Evolutionary conservation across 148 eudicot genomes (phyloP).

Genomic region (Amaranthus hypochondriacus): DNA sequence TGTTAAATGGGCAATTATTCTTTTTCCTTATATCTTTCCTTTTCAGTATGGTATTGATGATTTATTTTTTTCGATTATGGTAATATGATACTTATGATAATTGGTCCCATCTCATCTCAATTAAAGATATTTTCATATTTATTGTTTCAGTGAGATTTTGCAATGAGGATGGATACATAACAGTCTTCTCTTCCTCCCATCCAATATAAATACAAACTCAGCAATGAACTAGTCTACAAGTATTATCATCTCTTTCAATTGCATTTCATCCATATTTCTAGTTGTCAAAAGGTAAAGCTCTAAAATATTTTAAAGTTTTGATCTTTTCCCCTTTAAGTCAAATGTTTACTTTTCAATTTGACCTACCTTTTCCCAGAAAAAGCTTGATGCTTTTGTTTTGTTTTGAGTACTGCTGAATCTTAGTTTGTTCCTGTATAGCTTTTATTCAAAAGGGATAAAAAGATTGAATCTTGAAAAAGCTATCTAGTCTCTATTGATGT

Average conservation of each 20-base stretch:
- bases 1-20: background rate
- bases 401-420: constrained; percentile 11
- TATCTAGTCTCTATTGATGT: constrained; percentile 18
- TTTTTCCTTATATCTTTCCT: background rate
- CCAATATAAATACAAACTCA: too few species aligned
- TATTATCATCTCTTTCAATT: background rate
- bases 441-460: constrained; percentile 7
- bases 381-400: background rate
- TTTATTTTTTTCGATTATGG: too few species aligned
- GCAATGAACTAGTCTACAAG: background rate
- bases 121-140: background rate
- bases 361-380: background rate
- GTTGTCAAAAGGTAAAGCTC: constrained; percentile 8
- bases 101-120: background rate
- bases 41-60: background rate
- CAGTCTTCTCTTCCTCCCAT: constrained; percentile 1
- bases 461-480: constrained; percentile 9
- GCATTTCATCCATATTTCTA: background rate
- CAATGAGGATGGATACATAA: background rate
- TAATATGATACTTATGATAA: too few species aligned
- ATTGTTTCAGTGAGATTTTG: background rate
- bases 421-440: constrained; percentile 7
- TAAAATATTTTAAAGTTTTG: background rate
- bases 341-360: background rate
- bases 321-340: background rate